Conservation (phyloP, 164 flowering plant species). For the Nymphaea colorata region DNA sequence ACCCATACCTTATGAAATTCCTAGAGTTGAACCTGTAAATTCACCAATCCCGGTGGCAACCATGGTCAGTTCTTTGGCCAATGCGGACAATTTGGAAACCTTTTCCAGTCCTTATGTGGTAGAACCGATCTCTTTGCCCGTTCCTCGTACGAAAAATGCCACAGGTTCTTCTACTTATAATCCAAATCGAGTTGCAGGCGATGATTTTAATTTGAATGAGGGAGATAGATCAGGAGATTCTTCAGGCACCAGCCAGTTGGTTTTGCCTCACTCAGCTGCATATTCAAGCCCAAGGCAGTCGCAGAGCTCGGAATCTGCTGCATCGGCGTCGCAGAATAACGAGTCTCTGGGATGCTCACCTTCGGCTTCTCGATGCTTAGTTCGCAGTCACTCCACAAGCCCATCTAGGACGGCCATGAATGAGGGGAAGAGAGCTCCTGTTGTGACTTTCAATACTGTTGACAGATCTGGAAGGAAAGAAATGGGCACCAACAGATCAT, state of each 20-base stretch:
- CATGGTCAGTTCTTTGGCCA: slow-evolving; percentile 31
- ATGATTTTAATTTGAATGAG: neutral
- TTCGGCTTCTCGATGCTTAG: slow-evolving; percentile 56
- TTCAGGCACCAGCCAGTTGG: neutral
- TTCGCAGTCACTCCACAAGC: slow-evolving; percentile 19
- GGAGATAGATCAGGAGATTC: neutral
- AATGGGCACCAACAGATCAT: slow-evolving; percentile 3
- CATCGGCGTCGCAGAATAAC: slow-evolving; percentile 25
- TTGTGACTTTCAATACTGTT: slow-evolving; percentile 53
- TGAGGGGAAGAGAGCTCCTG: slow-evolving; percentile 49
- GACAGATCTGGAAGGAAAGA: slow-evolving; percentile 46
- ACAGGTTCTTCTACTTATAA: slow-evolving; percentile 34
- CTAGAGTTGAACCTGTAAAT: slow-evolving; percentile 59
- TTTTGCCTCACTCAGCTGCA: neutral
- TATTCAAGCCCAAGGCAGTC: slow-evolving; percentile 45
- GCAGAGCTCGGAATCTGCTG: slow-evolving; percentile 67
- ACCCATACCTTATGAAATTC: slow-evolving; percentile 56
- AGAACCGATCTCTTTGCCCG: slow-evolving; percentile 58
- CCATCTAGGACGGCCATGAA: slow-evolving; percentile 19
- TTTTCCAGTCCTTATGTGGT: slow-evolving; percentile 26
- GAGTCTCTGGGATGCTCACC: slow-evolving; percentile 19
- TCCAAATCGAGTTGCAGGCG: neutral
- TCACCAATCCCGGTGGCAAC: slow-evolving; percentile 25
- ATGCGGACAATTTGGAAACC: slow-evolving; percentile 19
- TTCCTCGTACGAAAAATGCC: slow-evolving; percentile 30